Evolutionary conservation across 1,139 yeast genomes (phyloP).

Genomic region (Taphrina wiesneri): DNA sequence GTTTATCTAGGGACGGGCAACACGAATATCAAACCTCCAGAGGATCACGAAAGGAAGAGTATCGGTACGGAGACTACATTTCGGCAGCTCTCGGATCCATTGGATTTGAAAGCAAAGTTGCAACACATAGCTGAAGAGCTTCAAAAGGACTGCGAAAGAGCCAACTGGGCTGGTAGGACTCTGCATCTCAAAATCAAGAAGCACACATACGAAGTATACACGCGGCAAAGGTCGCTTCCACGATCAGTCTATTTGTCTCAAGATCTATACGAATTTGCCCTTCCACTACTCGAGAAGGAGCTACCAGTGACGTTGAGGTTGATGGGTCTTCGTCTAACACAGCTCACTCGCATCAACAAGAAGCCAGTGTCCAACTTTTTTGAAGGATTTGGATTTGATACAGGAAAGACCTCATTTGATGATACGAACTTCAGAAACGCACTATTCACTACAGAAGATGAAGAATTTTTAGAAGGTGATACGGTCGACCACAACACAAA

Average conservation of each 20-base stretch:
- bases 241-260: constrained; percentile 37
- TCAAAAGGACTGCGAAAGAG: constrained; percentile 39
- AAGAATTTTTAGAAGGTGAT: constrained; percentile 29
- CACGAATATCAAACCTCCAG: constrained; percentile 39
- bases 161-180: constrained; percentile 39
- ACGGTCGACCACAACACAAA: neutral
- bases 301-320: constrained; percentile 39
- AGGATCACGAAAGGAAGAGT: constrained; percentile 41
- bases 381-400: constrained; percentile 10
- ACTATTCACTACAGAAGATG: constrained; percentile 18
- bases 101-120: constrained; percentile 37
- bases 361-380: constrained; percentile 10
- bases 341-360: constrained; percentile 23
- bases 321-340: constrained; percentile 39
- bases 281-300: constrained; percentile 40
- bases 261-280: constrained; percentile 39
- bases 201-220: constrained; percentile 40
- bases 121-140: constrained; percentile 38
- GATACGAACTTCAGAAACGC: constrained; percentile 12
- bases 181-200: constrained; percentile 40
- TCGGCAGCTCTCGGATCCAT: constrained; percentile 34
- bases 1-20: constrained; percentile 41
- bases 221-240: constrained; percentile 38
- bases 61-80: constrained; percentile 41
- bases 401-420: neutral